Percentiles rank a stretch among this genome's conserved stretches.
These are phyloP conservation scores for Raddia distichophylla DNA, from an alignment of 176 grass and related monocot species.

Conservation along the genomic window DNA sequence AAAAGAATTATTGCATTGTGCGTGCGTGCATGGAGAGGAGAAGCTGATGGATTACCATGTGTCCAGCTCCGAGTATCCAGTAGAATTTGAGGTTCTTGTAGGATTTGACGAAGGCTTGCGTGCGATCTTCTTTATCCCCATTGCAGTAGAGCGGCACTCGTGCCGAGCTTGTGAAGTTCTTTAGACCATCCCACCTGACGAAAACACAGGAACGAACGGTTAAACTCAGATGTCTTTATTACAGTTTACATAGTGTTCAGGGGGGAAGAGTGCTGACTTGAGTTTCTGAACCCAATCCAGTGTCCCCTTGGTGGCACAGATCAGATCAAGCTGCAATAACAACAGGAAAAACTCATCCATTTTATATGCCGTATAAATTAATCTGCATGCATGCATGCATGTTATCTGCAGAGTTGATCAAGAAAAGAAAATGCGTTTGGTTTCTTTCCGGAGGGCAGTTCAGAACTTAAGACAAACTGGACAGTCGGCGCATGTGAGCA, in stretches of 20 bases:
- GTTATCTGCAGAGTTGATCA: not conserved
- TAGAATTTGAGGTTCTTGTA: constrained; percentile 88
- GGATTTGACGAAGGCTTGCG: constrained; percentile 74
- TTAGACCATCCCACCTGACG: constrained; percentile 74
- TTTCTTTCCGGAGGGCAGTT: not conserved
- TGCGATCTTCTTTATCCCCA: constrained; percentile 40
- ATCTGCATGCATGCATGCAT: not conserved
- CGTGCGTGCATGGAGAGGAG: not conserved
- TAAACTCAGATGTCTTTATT: not conserved
- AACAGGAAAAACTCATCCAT: not conserved
- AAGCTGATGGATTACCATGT: constrained; percentile 61
- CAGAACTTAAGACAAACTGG: constrained; percentile 2
- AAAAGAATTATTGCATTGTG: not conserved
- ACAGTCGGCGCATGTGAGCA: constrained; percentile 4
- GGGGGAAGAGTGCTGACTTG: constrained; percentile 40
- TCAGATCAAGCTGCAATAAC: constrained; percentile 72
- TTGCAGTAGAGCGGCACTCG: constrained; percentile 66
- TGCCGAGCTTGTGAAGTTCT: constrained; percentile 45
- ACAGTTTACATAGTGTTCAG: not conserved
- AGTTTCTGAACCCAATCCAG: constrained; percentile 83
- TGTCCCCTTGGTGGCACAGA: constrained; percentile 81
- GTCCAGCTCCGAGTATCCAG: constrained; percentile 84
- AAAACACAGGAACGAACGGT: not conserved
- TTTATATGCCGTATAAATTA: too few species aligned
- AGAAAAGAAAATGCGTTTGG: not conserved